Evolutionary conservation across 1,284 basidiomycete genomes (phyloP), one percentile per base, ranked within the genome.

Genomic region (Cystobasidiaceae sp.): DNA sequence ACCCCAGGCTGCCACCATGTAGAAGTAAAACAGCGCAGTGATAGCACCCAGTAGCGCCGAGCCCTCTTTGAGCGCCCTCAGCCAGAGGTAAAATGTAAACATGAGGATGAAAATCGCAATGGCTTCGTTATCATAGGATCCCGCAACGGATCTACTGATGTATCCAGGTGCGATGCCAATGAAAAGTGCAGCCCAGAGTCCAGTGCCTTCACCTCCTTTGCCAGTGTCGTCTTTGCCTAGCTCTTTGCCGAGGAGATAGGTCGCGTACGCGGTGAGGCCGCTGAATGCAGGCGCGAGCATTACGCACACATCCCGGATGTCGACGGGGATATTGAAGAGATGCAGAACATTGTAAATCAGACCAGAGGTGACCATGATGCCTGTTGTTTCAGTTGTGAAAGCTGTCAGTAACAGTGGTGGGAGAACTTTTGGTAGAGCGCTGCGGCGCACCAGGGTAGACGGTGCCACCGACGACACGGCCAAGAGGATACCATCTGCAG

Each of bases 1-100:
- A 88, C 96, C 96, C 96, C 96, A 99, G 13, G 96, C 96, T 51
- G 96, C 94, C 17, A 99, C 96, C 96, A 99, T 99, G 83, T 97
- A 99, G 72, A 97, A 97, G 81, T 99, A 99, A 80, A 98, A 97
- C 15, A 98, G 80, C 6, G 93, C 96, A 23, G 93, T 87, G 49
- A 89, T 76, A 21, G 90, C 90, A 39, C 93, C 94, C 75, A 86
- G 97, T 68, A 94, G 84, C 0, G 92, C 92, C 67, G 90, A 93
- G 41, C 96, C 96, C 49, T 85, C 84, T 79, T 97, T 97, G 66
- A 97, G 81, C 23, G 96, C 93, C 75, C 90, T 93, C 78, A 99
- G 94, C 96, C 96, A 98, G 68, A 85, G 84, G 80, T 85, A 98
- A 80, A 99, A 98, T 7, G 93, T 97, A 79, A 92, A 91, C 93